Percentiles rank a stretch among this genome's conserved stretches.
Conservation (phyloP, 2,329 filamentous ascomycete species). For the Aspergillus spinulosporus region DNA sequence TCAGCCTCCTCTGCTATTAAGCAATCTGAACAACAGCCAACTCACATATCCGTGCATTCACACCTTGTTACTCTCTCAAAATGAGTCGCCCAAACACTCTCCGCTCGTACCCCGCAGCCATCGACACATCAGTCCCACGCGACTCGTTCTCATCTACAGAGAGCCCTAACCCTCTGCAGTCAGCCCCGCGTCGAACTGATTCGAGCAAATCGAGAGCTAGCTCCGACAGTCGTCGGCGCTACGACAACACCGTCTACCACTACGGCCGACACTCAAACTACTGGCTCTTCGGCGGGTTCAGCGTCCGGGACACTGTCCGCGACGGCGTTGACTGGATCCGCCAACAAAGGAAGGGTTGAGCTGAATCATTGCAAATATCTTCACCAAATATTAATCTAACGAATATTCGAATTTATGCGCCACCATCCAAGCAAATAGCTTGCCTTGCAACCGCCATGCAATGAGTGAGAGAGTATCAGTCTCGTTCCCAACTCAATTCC, state of each 20-base stretch:
- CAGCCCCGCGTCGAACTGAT: constrained; percentile 18
- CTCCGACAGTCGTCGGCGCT: constrained; percentile 40
- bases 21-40: constrained; percentile 4
- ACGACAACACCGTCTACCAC: constrained; percentile 45
- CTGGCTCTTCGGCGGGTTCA: constrained; percentile 54
- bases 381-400: background rate
- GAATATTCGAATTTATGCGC: background rate
- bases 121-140: background rate
- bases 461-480: background rate
- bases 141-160: constrained; percentile 12
- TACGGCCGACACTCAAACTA: constrained; percentile 53
- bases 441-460: background rate
- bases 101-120: constrained; percentile 16
- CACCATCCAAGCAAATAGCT: background rate
- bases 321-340: constrained; percentile 41
- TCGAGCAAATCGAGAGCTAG: constrained; percentile 28
- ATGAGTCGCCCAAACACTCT: constrained; percentile 6
- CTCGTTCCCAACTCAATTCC: background rate
- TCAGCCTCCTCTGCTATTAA: background rate
- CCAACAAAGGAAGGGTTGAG: constrained; percentile 16
- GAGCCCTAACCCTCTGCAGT: constrained; percentile 23
- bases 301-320: constrained; percentile 47
- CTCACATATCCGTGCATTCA: background rate
- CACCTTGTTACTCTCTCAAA: constrained; percentile 9
- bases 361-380: background rate